phyloP scores from a whole-genome alignment of 2,329 filamentous ascomycete genomes.

The Aspergillus hortae region DNA sequence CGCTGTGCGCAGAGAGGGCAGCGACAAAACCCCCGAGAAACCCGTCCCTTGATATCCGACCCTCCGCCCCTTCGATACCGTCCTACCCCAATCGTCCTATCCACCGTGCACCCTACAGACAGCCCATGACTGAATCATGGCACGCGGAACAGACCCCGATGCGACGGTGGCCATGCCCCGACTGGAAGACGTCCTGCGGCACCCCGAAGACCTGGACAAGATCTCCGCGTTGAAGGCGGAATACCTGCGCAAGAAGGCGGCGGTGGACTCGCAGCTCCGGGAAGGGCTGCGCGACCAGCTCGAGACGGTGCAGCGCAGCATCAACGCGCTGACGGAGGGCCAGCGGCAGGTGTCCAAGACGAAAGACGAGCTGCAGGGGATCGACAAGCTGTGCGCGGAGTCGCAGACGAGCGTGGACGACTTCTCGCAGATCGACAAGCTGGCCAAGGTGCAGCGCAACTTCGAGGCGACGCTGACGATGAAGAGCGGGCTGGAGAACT shows the following conservation, averaged over 20 bases:
- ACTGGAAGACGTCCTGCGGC: constrained; percentile 87
- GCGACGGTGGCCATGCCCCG: constrained; percentile 65
- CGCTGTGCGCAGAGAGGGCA: too few relatives aligned
- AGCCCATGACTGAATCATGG: constrained; percentile 24
- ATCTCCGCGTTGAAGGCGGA: constrained; percentile 85
- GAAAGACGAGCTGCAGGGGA: constrained; percentile 98
- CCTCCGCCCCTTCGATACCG: not conserved
- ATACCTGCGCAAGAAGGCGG: constrained; percentile 89
- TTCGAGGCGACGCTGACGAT: constrained; percentile 92
- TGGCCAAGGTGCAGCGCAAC: constrained; percentile 68
- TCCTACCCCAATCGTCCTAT: too few relatives aligned
- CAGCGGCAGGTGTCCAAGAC: constrained; percentile 89
- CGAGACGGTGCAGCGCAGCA: constrained; percentile 88
- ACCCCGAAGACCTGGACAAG: constrained; percentile 97
- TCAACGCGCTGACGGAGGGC: constrained; percentile 81
- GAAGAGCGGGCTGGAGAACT: constrained; percentile 84
- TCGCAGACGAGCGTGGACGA: constrained; percentile 97
- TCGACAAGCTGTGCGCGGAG: constrained; percentile 95
- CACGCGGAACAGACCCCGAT: constrained; percentile 42
- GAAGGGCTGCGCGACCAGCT: constrained; percentile 87
- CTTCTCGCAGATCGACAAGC: constrained; percentile 75
- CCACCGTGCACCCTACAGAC: too few relatives aligned
- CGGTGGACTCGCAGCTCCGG: constrained; percentile 85
- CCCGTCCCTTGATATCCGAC: not conserved
- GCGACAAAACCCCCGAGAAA: too few relatives aligned